phyloP scores from a whole-genome alignment of 805 yeast genomes.

The Scheffersomyces spartinae region DNA sequence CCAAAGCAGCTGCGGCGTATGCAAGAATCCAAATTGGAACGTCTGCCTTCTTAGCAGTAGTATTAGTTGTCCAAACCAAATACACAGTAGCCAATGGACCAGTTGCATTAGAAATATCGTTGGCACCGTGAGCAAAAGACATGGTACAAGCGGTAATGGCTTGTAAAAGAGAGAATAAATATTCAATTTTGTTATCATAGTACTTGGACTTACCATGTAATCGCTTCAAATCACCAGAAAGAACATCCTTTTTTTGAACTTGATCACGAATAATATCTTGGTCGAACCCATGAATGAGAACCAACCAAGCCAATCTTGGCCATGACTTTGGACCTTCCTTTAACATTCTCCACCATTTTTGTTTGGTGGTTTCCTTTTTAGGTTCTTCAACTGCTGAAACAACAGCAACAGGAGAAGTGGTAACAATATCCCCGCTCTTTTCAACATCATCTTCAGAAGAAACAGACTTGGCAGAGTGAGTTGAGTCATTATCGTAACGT shows the following conservation, averaged over 20 bases:
- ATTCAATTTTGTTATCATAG: conserved; percentile 63
- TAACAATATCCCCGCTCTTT: conserved; percentile 7
- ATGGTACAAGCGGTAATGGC: conserved; percentile 66
- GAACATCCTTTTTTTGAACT: conserved; percentile 20
- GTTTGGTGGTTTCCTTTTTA: conserved; percentile 4
- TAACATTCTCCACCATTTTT: conserved; percentile 25
- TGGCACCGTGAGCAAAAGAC: conserved; percentile 78
- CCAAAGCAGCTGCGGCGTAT: conserved; percentile 56
- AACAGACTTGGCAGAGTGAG: conserved; percentile 5
- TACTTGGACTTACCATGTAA: conserved; percentile 51
- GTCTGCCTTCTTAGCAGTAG: conserved; percentile 33
- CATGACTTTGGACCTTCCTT: conserved; percentile 40
- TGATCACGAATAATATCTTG: conserved; percentile 50
- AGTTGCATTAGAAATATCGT: conserved; percentile 68
- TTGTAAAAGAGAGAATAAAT: conserved; percentile 55
- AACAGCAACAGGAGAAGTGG: conserved; percentile 4
- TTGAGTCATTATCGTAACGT: conserved; percentile 15
- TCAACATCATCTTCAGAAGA: conserved; percentile 10
- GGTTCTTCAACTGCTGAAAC: conserved; percentile 5
- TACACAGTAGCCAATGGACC: conserved; percentile 65
- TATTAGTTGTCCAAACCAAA: conserved; percentile 45
- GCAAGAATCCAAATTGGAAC: conserved; percentile 66
- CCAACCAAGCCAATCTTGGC: conserved; percentile 39
- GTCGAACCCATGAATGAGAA: conserved; percentile 47
- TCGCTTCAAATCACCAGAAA: conserved; percentile 34